Percentiles rank a stretch among this genome's conserved stretches.
These are phyloP conservation scores for Lactarius sp. DNA, from an alignment of 768 basidiomycete genomes.

Conservation along the genomic window DNA sequence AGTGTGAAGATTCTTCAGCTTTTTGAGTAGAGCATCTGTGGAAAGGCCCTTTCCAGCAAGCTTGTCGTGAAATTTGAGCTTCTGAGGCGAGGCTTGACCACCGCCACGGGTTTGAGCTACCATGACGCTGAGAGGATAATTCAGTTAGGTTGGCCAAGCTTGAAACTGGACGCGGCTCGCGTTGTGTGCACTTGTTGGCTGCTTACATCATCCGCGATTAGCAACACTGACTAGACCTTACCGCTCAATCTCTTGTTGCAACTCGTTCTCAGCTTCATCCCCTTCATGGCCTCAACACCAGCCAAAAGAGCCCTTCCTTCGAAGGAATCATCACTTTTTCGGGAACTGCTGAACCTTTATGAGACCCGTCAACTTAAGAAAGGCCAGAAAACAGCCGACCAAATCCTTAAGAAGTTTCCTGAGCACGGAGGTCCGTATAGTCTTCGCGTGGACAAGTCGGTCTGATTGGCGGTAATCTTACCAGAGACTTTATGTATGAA, in stretches of 20 bases:
- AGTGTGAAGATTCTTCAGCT: slow-evolving; percentile 71
- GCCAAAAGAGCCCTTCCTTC: slow-evolving; percentile 60
- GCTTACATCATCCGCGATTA: slow-evolving; percentile 4
- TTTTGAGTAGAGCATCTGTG: slow-evolving; percentile 81
- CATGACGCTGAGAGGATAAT: slow-evolving; percentile 39
- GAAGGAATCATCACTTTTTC: slow-evolving; percentile 84
- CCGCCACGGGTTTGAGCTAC: slow-evolving; percentile 69
- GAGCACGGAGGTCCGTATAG: slow-evolving; percentile 78
- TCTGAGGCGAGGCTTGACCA: slow-evolving; percentile 48
- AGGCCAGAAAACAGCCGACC: slow-evolving; percentile 85
- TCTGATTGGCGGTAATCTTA: slow-evolving; percentile 17
- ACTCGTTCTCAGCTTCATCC: not conserved
- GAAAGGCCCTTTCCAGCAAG: slow-evolving; percentile 69
- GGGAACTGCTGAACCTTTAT: slow-evolving; percentile 80
- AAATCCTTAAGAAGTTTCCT: slow-evolving; percentile 91
- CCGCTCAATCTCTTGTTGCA: not conserved
- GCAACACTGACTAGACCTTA: not conserved
- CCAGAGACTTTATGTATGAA: slow-evolving; percentile 96
- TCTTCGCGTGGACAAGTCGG: slow-evolving; percentile 4
- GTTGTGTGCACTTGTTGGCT: slow-evolving; percentile 22
- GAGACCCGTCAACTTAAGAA: slow-evolving; percentile 87
- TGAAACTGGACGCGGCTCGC: slow-evolving; percentile 21
- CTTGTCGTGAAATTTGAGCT: slow-evolving; percentile 77
- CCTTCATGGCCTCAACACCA: slow-evolving; percentile 27
- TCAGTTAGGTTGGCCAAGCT: not conserved